Evolutionary conservation across 176 grass and related monocot species (phyloP), one percentile per base, ranked within the genome.

Genomic region (Ananas comosus): DNA sequence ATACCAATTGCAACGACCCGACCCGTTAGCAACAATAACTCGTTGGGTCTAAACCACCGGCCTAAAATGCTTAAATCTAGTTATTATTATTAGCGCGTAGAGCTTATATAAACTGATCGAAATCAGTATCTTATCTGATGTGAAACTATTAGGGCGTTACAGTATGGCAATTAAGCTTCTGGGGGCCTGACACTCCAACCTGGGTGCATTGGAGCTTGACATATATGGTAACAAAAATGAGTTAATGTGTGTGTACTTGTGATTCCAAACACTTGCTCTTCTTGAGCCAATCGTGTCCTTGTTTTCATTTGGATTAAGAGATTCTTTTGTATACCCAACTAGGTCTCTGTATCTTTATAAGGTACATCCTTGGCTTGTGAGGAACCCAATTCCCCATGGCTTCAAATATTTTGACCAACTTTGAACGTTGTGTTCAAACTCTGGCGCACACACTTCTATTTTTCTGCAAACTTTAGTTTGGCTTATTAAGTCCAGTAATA

Each of bases 341-440:
- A 80, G 56, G 54, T 1, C 25, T n/a, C 25, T 27, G 2, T 27
- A 19, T 51, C 53, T 80, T 51, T 65, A 19, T 63, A 80, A 84
- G 83, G 83, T 83, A 79, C 88, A 78, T 50, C 51, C 51, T 29
- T 70, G 67, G 58, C 28, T 21, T 53, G 50, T 47, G 22, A 11
- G 14, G 51, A 33, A 69, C 76, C 68, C 80, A 77, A 79, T 74
- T 68, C 27, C 25, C 48, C 21, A 67, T 63, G 64, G 22, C 68
- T 77, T 51, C 54, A 76, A 75, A 81, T 18, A 70, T 64, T 42
- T 81, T 81, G 80, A 76, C 72, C 66, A 63, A 53, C 72, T 66
- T 82, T 68, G 80, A 68, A 50, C 12, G 27, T 13, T 76, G 79
- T 82, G 72, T 82, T 76, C 78, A 74, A 80, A 80, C 58, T 82